Conservation (phyloP, 2,329 filamentous ascomycete species). For the Trichoderma guizhouense region DNA sequence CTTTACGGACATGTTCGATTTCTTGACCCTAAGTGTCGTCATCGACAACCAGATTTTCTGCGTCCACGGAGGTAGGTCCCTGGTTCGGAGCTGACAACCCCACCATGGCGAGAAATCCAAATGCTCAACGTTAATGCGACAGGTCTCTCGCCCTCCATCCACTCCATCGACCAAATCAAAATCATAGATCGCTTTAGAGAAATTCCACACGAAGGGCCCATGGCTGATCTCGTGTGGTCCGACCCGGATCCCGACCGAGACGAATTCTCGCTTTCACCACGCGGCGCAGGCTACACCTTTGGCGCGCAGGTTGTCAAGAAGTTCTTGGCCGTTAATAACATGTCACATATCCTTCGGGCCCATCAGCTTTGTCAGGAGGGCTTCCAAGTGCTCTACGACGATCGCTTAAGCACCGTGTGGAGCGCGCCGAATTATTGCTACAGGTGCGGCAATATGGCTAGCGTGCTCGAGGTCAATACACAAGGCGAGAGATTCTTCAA, state of each 20-base stretch:
- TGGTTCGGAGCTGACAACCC: background rate
- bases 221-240: constrained; percentile 99
- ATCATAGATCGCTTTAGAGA: constrained; percentile 98
- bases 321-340: constrained; percentile 93
- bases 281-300: constrained; percentile 95
- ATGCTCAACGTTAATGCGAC: background rate
- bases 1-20: constrained; percentile 99
- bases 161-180: constrained; percentile 99
- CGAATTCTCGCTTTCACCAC: constrained; percentile 90
- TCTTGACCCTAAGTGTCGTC: constrained; percentile 90
- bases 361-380: constrained; percentile 98
- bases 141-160: constrained; percentile 85
- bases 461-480: constrained; percentile 92
- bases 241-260: constrained; percentile 96
- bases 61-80: constrained; percentile 74
- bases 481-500: constrained; percentile 94
- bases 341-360: constrained; percentile 96
- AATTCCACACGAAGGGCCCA: constrained; percentile 96
- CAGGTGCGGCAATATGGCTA: constrained; percentile 93
- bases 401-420: constrained; percentile 93
- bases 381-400: constrained; percentile 94
- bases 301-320: constrained; percentile 97
- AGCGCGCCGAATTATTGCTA: constrained; percentile 97
- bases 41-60: constrained; percentile 99
- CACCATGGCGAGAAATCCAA: background rate